Evolutionary conservation across 2,329 filamentous ascomycete genomes (phyloP).

Genomic region (Cladosporium oxysporum): DNA sequence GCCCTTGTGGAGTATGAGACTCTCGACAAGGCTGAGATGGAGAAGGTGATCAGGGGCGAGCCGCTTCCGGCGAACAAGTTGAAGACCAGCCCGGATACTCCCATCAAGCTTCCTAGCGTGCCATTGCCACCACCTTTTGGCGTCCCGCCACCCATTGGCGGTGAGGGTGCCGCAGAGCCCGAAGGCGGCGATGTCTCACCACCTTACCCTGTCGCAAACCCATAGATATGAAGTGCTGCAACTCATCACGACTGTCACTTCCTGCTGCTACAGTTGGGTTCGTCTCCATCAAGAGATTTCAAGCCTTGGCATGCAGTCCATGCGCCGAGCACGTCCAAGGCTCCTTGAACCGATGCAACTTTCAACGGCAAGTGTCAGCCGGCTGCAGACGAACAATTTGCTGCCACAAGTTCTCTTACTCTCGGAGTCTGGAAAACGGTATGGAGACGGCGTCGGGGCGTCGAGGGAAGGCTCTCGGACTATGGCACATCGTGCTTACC

Average conservation of each 20-base stretch:
- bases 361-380: background rate
- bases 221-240: background rate
- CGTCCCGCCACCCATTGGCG: slow-evolving; percentile 5
- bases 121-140: slow-evolving; percentile 15
- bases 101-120: slow-evolving; percentile 65
- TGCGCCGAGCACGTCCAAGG: background rate
- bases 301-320: background rate
- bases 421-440: background rate
- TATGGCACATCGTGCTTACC: background rate
- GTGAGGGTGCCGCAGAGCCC: background rate
- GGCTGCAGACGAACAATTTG: background rate
- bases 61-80: slow-evolving; percentile 68
- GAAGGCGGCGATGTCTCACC: slow-evolving; percentile 7
- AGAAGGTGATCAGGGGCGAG: slow-evolving; percentile 85
- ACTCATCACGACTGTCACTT: background rate
- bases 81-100: slow-evolving; percentile 56
- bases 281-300: background rate
- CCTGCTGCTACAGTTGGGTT: background rate
- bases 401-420: background rate
- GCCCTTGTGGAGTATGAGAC: slow-evolving; percentile 95
- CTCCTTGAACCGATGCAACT: background rate
- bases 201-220: slow-evolving; percentile 16
- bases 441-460: background rate
- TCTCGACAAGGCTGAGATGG: slow-evolving; percentile 82
- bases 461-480: background rate